Evolutionary conservation across 768 basidiomycete genomes (phyloP).

Genomic region (Arthromyces matolae): DNA sequence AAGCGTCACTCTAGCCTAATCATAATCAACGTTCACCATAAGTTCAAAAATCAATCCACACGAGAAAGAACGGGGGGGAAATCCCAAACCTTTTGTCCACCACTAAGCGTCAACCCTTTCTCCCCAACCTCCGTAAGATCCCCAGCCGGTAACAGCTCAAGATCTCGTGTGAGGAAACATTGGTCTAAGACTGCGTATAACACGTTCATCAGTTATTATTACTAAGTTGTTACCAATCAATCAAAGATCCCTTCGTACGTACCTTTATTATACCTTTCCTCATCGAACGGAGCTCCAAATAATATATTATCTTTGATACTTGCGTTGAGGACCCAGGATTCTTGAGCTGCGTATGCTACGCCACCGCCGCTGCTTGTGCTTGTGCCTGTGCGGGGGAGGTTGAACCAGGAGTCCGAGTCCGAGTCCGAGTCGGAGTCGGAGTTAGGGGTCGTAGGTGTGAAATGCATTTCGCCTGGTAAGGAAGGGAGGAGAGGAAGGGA

Average conservation of each 20-base stretch:
- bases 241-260: background rate
- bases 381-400: slow-evolving; percentile 61
- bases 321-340: slow-evolving; percentile 80
- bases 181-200: slow-evolving; percentile 56
- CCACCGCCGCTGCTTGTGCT: too few species aligned
- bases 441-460: slow-evolving; percentile 42
- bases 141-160: slow-evolving; percentile 62
- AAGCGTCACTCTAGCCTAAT: too few species aligned
- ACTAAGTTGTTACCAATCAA: too few species aligned
- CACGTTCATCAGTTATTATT: background rate
- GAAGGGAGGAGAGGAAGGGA: too few species aligned
- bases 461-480: slow-evolving; percentile 58
- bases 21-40: too few species aligned
- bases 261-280: slow-evolving; percentile 68
- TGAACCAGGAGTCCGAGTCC: slow-evolving; percentile 54
- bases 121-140: slow-evolving; percentile 72
- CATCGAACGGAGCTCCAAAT: slow-evolving; percentile 73
- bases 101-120: slow-evolving; percentile 55
- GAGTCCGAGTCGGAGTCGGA: too few species aligned
- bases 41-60: background rate
- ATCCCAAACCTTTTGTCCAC: slow-evolving; percentile 37
- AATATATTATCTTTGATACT: slow-evolving; percentile 78
- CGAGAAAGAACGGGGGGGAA: background rate
- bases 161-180: slow-evolving; percentile 66
- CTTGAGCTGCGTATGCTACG: slow-evolving; percentile 77